These are phyloP conservation scores for Starmerella stellata DNA, from an alignment of 805 yeast species.

Conservation along the genomic window DNA sequence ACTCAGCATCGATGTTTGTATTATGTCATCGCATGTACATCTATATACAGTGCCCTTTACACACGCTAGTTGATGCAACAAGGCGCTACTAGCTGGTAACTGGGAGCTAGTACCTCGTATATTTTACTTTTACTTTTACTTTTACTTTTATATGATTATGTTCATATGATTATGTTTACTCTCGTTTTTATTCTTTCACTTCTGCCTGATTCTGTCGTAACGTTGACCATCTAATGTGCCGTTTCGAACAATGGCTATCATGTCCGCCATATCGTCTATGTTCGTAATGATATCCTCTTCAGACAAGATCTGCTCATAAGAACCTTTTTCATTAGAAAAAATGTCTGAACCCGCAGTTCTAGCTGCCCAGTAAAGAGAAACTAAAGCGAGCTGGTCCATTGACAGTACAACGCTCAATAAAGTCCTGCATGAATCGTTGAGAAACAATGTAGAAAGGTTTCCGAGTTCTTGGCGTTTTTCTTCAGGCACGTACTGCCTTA, in stretches of 20 bases:
- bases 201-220: conserved; percentile 9
- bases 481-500: conserved; percentile 6
- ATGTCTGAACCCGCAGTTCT: conserved; percentile 3
- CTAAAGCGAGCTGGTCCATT: conserved; percentile 24
- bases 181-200: not conserved
- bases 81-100: too few relatives aligned
- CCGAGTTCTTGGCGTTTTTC: conserved; percentile 8
- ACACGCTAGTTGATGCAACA: too few relatives aligned
- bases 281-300: conserved; percentile 9
- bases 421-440: conserved; percentile 27
- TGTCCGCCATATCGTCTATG: conserved; percentile 16
- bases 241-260: conserved; percentile 12
- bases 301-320: conserved; percentile 1
- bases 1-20: too few relatives aligned
- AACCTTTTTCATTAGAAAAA: too few relatives aligned
- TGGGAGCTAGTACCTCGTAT: too few relatives aligned
- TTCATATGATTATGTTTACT: not conserved
- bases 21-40: too few relatives aligned
- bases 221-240: conserved; percentile 14
- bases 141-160: not conserved
- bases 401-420: conserved; percentile 21
- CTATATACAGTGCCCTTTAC: too few relatives aligned
- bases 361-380: conserved; percentile 25
- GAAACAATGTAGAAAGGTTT: conserved; percentile 15
- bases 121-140: too few relatives aligned